Conservation (phyloP, 2,329 filamentous ascomycete species). For the Nectriaceae sp. region DNA sequence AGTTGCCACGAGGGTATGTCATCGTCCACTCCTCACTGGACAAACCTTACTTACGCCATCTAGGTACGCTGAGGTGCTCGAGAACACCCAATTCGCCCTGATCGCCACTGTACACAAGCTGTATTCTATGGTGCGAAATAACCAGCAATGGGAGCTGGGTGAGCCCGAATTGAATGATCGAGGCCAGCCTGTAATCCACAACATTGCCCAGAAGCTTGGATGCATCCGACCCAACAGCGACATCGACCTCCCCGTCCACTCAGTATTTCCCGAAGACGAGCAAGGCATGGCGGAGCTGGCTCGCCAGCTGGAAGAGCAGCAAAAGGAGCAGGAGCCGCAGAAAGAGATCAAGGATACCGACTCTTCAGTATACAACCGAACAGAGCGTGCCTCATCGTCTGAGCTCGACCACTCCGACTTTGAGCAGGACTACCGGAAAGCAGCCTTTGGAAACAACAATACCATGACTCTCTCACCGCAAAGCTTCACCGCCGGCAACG, state of each 20-base stretch:
- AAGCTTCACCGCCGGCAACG: constrained; percentile 46
- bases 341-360: constrained; percentile 28
- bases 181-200: constrained; percentile 64
- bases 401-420: constrained; percentile 58
- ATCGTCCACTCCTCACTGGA: background rate
- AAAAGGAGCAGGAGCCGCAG: constrained; percentile 41
- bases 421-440: constrained; percentile 55
- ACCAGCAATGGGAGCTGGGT: constrained; percentile 61
- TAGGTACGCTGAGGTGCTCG: constrained; percentile 65
- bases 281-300: constrained; percentile 58
- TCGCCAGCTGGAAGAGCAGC: constrained; percentile 52
- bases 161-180: constrained; percentile 65
- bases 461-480: constrained; percentile 55
- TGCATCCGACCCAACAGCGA: constrained; percentile 65
- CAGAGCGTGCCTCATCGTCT: constrained; percentile 55
- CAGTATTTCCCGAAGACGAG: constrained; percentile 63
- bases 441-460: constrained; percentile 45
- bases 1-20: constrained; percentile 61
- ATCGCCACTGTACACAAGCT: constrained; percentile 67
- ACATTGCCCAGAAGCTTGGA: constrained; percentile 64
- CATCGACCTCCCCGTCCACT: constrained; percentile 57
- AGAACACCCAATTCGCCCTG: constrained; percentile 65
- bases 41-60: constrained; percentile 20
- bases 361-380: constrained; percentile 26
- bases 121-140: constrained; percentile 62